A percentile compares a stretch with the other conserved stretches of the same genome.
phyloP scores from a whole-genome alignment of 768 basidiomycete genomes.

The Xanthoconium purpureum region DNA sequence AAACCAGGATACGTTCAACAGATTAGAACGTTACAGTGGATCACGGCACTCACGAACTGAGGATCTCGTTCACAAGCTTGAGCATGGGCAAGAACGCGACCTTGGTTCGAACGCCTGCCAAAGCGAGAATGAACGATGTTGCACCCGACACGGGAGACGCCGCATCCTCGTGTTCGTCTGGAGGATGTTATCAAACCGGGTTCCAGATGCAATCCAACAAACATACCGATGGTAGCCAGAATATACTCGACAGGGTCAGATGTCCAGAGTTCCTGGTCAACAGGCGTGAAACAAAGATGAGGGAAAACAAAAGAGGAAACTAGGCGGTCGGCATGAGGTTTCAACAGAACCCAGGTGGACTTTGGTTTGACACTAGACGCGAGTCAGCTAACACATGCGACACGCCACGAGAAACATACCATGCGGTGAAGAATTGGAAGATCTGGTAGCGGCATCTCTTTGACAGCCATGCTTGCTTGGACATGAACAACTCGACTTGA shows the following conservation, averaged over 20 bases:
- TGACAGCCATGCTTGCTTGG: slow-evolving; percentile 72
- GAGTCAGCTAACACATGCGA: slow-evolving; percentile 10
- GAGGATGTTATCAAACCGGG: neutral
- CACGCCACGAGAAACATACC: slow-evolving; percentile 45
- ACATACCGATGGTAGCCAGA: slow-evolving; percentile 67
- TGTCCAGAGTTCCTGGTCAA: slow-evolving; percentile 69
- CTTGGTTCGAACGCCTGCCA: slow-evolving; percentile 78
- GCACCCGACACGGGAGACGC: slow-evolving; percentile 76
- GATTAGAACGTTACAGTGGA: neutral
- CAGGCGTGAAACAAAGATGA: slow-evolving; percentile 73
- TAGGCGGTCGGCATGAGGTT: slow-evolving; percentile 77
- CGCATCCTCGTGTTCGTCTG: slow-evolving; percentile 81
- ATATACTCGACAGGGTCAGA: slow-evolving; percentile 83
- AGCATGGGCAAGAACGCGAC: slow-evolving; percentile 80
- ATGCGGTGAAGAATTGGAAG: slow-evolving; percentile 83
- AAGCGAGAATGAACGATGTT: slow-evolving; percentile 73
- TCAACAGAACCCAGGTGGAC: slow-evolving; percentile 84
- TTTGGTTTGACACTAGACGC: slow-evolving; percentile 79
- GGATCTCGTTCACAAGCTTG: slow-evolving; percentile 69
- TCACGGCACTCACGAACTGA: slow-evolving; percentile 51
- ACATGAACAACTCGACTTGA: slow-evolving; percentile 64
- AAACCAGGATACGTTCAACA: neutral
- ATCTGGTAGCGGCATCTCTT: slow-evolving; percentile 83
- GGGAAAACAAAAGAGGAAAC: slow-evolving; percentile 83
- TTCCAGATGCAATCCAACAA: no score